Base-by-base conservation (phyloP, 73 alveolate species). In the Symbiodinium natans region DNA sequence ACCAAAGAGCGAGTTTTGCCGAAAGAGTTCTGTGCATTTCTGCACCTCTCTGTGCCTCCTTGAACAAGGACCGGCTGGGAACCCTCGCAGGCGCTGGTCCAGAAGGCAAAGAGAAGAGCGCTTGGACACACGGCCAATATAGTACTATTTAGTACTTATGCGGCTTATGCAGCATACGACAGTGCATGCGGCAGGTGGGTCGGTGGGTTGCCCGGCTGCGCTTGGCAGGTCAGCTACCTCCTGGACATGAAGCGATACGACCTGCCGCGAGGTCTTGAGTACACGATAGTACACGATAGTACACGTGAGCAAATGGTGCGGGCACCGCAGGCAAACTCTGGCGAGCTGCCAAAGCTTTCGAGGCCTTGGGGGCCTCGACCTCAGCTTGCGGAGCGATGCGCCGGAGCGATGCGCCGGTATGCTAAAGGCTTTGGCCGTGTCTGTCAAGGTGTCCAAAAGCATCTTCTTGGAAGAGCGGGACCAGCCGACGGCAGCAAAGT, bases 241-340 rank as follows among this genome's bases (percentile, higher is more conserved):
- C 97, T 90, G 80, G 97, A 90, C 77, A 73, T 90, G 97, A 90
- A 90, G 87, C 97, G 97, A 2, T 90, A 90, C 75, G 97, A 90
- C 77, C 46, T 90, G 83, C 87, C 38, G 3, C 88, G 88, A 90
- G 97, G 97, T 38, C 8, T 10, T 10, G 52, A 13, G 7, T n/a
- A 33, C 40, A 3, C 36, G 83, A 33, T 25, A 10, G 41, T 80
- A 11, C 39, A 38, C 23, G 63, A 17, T 48, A 10, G 63, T 10
- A 10, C 63, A 17, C 23, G 63, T 10, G 17, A 48, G 63, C 63
- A n/a, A n/a, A 48, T 10, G 8, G 63, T 48, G 63, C 23, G n/a
- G n/a, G n/a, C n/a, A n/a, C n/a, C n/a, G 38, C 17, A 90, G 97
- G 97, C 75, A 90, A 68, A 19, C 68, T 90, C 80, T 90, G 97